phyloP scores from a whole-genome alignment of 1,284 basidiomycete species.

The Somion occarium region DNA sequence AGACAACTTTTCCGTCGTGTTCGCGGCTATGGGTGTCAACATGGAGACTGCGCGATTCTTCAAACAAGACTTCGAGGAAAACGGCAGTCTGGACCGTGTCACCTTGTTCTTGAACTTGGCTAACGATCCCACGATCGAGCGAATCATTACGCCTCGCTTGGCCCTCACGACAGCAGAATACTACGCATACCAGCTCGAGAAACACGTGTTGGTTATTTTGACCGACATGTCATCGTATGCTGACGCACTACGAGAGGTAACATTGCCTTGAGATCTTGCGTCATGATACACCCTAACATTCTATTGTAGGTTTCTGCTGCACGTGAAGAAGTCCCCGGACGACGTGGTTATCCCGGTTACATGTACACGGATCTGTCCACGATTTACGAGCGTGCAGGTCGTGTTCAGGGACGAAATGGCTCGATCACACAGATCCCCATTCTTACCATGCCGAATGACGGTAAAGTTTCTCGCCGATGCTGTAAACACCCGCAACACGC shows the following conservation, averaged over 20 bases:
- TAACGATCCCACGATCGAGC: constrained; percentile 99
- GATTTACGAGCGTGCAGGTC: constrained; percentile 98
- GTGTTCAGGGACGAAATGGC: constrained; percentile 96
- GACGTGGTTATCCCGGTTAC: constrained; percentile 99
- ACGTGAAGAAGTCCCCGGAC: constrained; percentile 98
- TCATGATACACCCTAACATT: constrained; percentile 2
- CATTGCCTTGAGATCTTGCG: constrained; percentile 5
- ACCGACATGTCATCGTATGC: constrained; percentile 99
- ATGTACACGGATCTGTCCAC: constrained; percentile 99
- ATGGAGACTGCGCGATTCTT: constrained; percentile 99
- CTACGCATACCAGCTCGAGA: constrained; percentile 99
- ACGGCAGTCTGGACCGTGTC: constrained; percentile 95
- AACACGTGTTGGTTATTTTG: constrained; percentile 98
- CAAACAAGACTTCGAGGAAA: constrained; percentile 99
- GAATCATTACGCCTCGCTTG: constrained; percentile 98
- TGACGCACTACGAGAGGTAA: constrained; percentile 92
- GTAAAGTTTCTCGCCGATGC: constrained; percentile 33
- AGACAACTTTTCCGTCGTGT: constrained; percentile 99
- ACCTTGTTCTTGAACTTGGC: constrained; percentile 99
- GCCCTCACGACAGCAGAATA: constrained; percentile 99
- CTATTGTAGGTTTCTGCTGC: constrained; percentile 83
- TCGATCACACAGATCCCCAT: constrained; percentile 99
- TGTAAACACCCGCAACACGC: not conserved
- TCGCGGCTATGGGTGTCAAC: constrained; percentile 99
- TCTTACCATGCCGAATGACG: constrained; percentile 99